phyloP scores from a whole-genome alignment of 805 yeast genomes.

The Monosporozyma unispora region DNA sequence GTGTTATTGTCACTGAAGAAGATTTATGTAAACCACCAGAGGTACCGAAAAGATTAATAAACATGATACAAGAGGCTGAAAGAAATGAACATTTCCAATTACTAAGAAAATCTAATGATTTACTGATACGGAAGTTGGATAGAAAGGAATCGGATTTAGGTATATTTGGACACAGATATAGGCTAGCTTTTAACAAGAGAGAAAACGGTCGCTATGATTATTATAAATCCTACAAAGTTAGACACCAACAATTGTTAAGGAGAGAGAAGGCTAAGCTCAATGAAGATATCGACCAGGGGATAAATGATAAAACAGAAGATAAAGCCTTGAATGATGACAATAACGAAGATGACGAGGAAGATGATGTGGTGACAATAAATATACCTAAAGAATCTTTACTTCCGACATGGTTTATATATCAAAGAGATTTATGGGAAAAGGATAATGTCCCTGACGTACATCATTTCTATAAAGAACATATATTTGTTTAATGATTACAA shows the following conservation, averaged over 20 bases:
- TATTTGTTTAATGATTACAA: slow-evolving; percentile 15
- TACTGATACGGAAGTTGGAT: background rate
- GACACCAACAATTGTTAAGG: slow-evolving; percentile 20
- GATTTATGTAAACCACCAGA: slow-evolving; percentile 22
- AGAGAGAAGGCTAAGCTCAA: background rate
- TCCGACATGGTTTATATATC: slow-evolving; percentile 68
- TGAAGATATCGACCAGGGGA: background rate
- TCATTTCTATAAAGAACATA: slow-evolving; percentile 28
- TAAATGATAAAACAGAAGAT: background rate
- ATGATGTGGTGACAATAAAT: slow-evolving; percentile 22
- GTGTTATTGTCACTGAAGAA: slow-evolving; percentile 20
- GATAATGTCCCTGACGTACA: slow-evolving; percentile 30
- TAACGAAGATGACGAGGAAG: background rate
- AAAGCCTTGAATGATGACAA: background rate
- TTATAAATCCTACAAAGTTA: slow-evolving; percentile 28
- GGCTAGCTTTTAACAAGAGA: slow-evolving; percentile 26
- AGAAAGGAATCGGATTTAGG: slow-evolving; percentile 23
- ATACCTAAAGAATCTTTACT: slow-evolving; percentile 55
- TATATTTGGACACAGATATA: slow-evolving; percentile 26
- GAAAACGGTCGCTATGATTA: slow-evolving; percentile 29
- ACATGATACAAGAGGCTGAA: slow-evolving; percentile 21
- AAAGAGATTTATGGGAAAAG: slow-evolving; percentile 59
- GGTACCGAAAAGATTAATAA: slow-evolving; percentile 22
- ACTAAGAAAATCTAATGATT: background rate
- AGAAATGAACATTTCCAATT: slow-evolving; percentile 1